Evolutionary conservation across 352 stramenopile species (phyloP), one percentile per base, ranked within the genome.

Genomic region (Phytophthora niederhauseri): DNA sequence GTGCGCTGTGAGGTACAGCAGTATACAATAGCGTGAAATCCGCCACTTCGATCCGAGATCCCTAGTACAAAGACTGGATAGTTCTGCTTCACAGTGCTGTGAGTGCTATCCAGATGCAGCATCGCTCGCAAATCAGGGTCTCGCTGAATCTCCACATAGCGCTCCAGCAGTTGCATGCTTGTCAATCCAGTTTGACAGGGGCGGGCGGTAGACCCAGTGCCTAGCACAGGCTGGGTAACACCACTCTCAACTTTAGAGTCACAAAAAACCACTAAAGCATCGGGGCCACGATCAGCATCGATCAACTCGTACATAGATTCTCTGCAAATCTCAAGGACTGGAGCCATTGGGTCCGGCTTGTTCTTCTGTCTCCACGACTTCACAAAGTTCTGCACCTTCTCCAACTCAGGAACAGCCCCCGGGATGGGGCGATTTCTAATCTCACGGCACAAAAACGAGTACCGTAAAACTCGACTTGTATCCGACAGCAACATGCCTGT

Each of bases 31-130:
- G 24, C 17, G 45, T 57, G n/a, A 9, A 61, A 61, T 17, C 34
- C 54, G 8, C 54, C 54, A 51, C 36, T 61, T 15, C 12, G 54
- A 51, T 61, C 54, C 7, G 38, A 62, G 7, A 62, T 62, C 0
- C 55, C 56, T 31, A 45, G 4, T 20, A 54, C 56, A 52, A 62
- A 62, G 5, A 54, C 56, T 11, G 56, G 56, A 28, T 53, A 62
- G 4, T 45, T 52, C 24, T 62, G 56, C 26, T 53, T 62, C 6
- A 62, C 41, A 11, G 54, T 53, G 5, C 56, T 62, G 26, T 53
- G 38, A 4, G 41, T 62, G 3, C 41, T 62, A 11, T 62, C 15
- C 14, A 62, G 22, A 19, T 62, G 56, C 12, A 62, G 0, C 2
- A 62, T 5, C 2, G 41, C 15, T 3, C 20, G 31, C 17, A 53